These are phyloP conservation scores for Eucalyptus pauciflora DNA, from an alignment of 345 rosid genomes.

Conservation along the genomic window DNA sequence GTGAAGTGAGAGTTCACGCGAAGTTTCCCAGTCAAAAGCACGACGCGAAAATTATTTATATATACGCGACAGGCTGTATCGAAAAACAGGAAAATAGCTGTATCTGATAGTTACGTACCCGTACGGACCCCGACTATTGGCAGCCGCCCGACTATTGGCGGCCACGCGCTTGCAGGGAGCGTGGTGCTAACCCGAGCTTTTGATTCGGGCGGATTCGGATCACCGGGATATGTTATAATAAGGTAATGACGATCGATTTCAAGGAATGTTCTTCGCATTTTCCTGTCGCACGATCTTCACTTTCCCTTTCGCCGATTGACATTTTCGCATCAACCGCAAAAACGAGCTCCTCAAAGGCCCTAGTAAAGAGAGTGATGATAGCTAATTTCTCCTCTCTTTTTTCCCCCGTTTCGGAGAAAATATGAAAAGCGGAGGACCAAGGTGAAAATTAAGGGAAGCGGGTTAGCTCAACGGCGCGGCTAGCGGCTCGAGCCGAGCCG, in stretches of 20 bases:
- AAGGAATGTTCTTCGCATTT: not conserved
- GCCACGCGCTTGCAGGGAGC: not conserved
- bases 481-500: not conserved
- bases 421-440: not conserved
- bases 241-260: no score
- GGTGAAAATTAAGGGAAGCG: not conserved
- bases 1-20: rapidly evolving
- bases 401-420: not conserved
- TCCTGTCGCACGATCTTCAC: rapidly evolving
- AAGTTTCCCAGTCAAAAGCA: not conserved
- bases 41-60: not conserved
- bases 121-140: not conserved
- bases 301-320: not conserved
- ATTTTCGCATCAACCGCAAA: not conserved
- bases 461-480: not conserved
- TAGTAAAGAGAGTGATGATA: not conserved
- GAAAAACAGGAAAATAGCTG: not conserved
- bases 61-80: rapidly evolving
- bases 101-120: not conserved
- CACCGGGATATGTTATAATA: rapidly evolving
- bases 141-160: rapidly evolving
- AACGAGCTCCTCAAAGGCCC: not conserved
- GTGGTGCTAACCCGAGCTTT: not conserved
- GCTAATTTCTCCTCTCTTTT: rapidly evolving
- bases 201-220: not conserved